These are phyloP conservation scores for Starmerella sirachaensis DNA, from an alignment of 805 yeast genomes.

Conservation along the genomic window DNA sequence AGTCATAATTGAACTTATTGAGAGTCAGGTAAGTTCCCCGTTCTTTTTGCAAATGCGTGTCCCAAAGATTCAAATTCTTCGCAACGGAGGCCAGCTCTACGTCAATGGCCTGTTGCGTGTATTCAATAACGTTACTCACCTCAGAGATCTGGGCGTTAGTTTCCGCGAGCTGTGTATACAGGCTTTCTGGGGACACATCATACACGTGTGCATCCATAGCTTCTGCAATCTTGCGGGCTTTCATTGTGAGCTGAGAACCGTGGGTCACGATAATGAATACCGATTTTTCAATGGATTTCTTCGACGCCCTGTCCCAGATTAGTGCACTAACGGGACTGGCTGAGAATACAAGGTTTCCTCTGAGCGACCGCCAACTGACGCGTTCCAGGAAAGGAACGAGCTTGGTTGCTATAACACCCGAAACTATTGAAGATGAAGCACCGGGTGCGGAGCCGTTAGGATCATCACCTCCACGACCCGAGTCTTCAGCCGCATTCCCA, in stretches of 20 bases:
- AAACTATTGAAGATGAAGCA: too few species aligned
- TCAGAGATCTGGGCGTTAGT: conserved; percentile 42
- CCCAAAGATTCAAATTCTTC: conserved; percentile 65
- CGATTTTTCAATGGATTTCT: conserved; percentile 53
- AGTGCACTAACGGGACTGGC: conserved; percentile 55
- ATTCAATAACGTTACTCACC: conserved; percentile 47
- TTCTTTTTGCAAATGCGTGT: conserved; percentile 57
- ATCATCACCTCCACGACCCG: conserved; percentile 28
- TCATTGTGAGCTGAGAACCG: conserved; percentile 59
- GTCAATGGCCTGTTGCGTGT: conserved; percentile 55
- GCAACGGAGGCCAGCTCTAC: conserved; percentile 73
- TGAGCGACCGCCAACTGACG: conserved; percentile 80
- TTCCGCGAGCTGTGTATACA: conserved; percentile 29
- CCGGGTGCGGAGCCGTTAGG: too few species aligned
- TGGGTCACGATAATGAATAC: conserved; percentile 86
- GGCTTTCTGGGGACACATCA: conserved; percentile 37
- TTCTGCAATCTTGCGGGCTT: conserved; percentile 74
- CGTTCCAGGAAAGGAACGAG: conserved; percentile 63
- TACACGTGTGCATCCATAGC: conserved; percentile 76
- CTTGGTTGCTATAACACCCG: conserved; percentile 71
- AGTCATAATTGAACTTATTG: conserved; percentile 71
- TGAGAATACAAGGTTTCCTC: conserved; percentile 81
- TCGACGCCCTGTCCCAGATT: conserved; percentile 49
- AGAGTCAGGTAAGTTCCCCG: conserved; percentile 68
- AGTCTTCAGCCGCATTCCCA: conserved; percentile 24